These are phyloP conservation scores for Globisporangium sylvaticum DNA, from an alignment of 352 stramenopile genomes.

Conservation along the genomic window DNA sequence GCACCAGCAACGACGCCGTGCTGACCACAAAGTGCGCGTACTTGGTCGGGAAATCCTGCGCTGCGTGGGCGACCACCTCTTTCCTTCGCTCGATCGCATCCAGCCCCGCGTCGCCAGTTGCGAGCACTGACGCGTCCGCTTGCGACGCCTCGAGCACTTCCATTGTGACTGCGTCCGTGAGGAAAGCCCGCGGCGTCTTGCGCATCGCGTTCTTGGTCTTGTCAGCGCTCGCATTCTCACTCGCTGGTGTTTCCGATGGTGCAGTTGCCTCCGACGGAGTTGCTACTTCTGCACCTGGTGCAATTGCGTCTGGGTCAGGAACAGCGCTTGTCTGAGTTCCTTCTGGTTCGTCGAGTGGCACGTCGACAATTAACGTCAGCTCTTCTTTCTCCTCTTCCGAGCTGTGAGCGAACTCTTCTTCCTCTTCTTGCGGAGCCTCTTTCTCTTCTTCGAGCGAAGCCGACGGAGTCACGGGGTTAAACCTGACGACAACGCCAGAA, in stretches of 20 bases:
- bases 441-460: background rate
- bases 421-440: background rate
- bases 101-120: constrained; percentile 25
- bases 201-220: constrained; percentile 32
- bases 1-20: constrained; percentile 56
- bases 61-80: constrained; percentile 35
- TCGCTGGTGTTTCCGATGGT: background rate
- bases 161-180: constrained; percentile 29
- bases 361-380: background rate
- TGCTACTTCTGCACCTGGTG: background rate
- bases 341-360: background rate
- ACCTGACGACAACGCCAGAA: constrained; percentile 8
- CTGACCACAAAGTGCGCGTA: constrained; percentile 73
- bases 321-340: background rate
- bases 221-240: constrained; percentile 2
- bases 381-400: constrained; percentile 8
- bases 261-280: too few species aligned
- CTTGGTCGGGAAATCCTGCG: constrained; percentile 65
- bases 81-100: constrained; percentile 32
- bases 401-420: background rate
- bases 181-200: constrained; percentile 22
- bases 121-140: constrained; percentile 27
- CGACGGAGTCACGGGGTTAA: background rate
- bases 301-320: background rate
- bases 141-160: constrained; percentile 33